These are phyloP conservation scores for Euphorbia pulcherrima DNA, from an alignment of 345 rosid genomes.

Conservation along the genomic window DNA sequence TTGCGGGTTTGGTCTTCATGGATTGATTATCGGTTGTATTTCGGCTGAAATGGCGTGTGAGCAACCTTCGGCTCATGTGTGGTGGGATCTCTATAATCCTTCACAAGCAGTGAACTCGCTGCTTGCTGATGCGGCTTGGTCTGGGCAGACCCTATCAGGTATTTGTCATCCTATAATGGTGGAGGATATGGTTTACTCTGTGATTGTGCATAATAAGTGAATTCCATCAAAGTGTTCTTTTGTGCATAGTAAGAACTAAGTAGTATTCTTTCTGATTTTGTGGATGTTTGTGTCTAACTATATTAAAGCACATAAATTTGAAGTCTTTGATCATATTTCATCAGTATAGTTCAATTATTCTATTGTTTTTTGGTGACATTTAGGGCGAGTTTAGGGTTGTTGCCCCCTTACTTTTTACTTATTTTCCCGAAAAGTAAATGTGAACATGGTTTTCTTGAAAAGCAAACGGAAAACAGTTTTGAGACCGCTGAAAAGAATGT, in stretches of 20 bases:
- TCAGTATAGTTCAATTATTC: neutral
- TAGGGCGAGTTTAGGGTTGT: no score
- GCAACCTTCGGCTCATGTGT: constrained; percentile 38
- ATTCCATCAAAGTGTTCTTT: neutral
- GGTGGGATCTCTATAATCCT: constrained; percentile 78
- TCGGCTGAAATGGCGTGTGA: constrained; percentile 50
- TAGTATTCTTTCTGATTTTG: neutral
- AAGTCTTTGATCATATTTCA: neutral
- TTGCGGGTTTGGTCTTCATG: constrained; percentile 49
- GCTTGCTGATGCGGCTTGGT: constrained; percentile 59
- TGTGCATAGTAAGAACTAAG: no score
- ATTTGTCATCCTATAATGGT: constrained; percentile 49
- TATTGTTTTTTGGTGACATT: no score
- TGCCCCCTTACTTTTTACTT: no score
- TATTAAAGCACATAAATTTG: neutral
- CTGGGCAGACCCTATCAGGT: constrained; percentile 28
- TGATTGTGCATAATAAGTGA: constrained; percentile 9
- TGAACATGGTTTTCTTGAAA: no score
- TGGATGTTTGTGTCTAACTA: neutral
- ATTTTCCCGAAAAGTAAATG: no score
- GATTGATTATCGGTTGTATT: constrained; percentile 49
- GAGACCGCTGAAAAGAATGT: no score
- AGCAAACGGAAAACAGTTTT: no score
- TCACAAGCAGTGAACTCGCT: constrained; percentile 43
- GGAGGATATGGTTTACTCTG: constrained; percentile 29